These are phyloP conservation scores for Talaromyces adpressus DNA, from an alignment of 495 filamentous ascomycete species.

Conservation along the genomic window DNA sequence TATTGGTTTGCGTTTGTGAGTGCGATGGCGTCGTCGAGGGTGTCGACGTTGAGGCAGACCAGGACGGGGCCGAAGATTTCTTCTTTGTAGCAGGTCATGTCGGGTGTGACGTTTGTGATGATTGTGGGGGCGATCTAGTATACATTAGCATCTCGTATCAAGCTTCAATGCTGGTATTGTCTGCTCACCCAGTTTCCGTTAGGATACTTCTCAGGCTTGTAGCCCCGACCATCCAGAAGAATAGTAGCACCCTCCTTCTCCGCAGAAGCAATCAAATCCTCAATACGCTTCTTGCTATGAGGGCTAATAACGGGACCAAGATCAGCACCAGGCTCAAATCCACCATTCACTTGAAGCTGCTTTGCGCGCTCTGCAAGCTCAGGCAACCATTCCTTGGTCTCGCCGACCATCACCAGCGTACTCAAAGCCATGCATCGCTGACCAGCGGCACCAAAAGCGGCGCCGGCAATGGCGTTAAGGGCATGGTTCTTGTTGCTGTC, in stretches of 20 bases:
- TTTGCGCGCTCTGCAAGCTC: slow-evolving; percentile 91
- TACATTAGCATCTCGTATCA: not conserved
- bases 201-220: slow-evolving; percentile 85
- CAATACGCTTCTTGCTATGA: slow-evolving; percentile 87
- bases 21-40: slow-evolving; percentile 68
- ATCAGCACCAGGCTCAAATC: slow-evolving; percentile 91
- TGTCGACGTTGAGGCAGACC: slow-evolving; percentile 75
- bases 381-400: slow-evolving; percentile 86
- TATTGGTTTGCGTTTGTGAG: slow-evolving; percentile 65
- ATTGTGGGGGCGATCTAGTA: slow-evolving; percentile 75
- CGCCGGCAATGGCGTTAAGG: slow-evolving; percentile 87
- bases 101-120: slow-evolving; percentile 83
- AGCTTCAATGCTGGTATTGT: too few species aligned
- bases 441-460: slow-evolving; percentile 93
- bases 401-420: slow-evolving; percentile 87
- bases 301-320: slow-evolving; percentile 94
- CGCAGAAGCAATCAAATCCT: slow-evolving; percentile 77
- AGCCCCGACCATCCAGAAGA: slow-evolving; percentile 85
- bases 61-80: slow-evolving; percentile 98
- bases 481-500: slow-evolving; percentile 98
- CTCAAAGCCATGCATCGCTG: slow-evolving; percentile 98
- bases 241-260: slow-evolving; percentile 93
- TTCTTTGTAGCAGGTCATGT: slow-evolving; percentile 92
- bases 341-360: slow-evolving; percentile 81
- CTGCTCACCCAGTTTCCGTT: slow-evolving; percentile 83